These are phyloP conservation scores for Agapanthus africanus DNA, from an alignment of 106 monocot species.

Conservation along the genomic window DNA sequence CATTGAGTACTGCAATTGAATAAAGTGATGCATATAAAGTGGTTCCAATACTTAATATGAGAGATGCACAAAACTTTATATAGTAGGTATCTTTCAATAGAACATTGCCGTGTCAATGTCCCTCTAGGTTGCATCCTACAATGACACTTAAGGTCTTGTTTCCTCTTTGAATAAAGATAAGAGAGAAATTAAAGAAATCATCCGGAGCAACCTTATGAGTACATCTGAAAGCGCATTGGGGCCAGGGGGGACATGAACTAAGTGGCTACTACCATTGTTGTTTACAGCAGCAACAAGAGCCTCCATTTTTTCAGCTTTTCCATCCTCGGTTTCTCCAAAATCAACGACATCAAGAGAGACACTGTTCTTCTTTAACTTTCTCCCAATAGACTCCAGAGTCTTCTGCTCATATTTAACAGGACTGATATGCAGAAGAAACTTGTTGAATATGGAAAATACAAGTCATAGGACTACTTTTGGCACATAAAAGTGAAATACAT, in stretches of 20 bases:
- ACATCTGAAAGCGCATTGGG: conserved; percentile 81
- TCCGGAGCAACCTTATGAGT: conserved; percentile 51
- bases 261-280: conserved; percentile 86
- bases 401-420: conserved; percentile 85
- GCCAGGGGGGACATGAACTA: conserved; percentile 84
- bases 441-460: conserved; percentile 4
- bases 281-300: conserved; percentile 80
- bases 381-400: conserved; percentile 74
- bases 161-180: no score
- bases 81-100: no score
- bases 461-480: no score
- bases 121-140: no score
- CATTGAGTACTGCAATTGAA: no score
- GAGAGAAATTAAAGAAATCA: background rate
- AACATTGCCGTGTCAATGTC: no score
- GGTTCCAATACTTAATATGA: no score
- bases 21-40: no score
- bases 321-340: conserved; percentile 90
- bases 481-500: background rate
- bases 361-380: conserved; percentile 90
- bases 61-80: no score
- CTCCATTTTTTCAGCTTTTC: conserved; percentile 83
- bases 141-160: no score
- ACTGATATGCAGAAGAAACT: conserved; percentile 23
- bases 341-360: conserved; percentile 91